phyloP scores from a whole-genome alignment of 192 early-diverging fungal genomes.

The Chytriomyces hyalinus region DNA sequence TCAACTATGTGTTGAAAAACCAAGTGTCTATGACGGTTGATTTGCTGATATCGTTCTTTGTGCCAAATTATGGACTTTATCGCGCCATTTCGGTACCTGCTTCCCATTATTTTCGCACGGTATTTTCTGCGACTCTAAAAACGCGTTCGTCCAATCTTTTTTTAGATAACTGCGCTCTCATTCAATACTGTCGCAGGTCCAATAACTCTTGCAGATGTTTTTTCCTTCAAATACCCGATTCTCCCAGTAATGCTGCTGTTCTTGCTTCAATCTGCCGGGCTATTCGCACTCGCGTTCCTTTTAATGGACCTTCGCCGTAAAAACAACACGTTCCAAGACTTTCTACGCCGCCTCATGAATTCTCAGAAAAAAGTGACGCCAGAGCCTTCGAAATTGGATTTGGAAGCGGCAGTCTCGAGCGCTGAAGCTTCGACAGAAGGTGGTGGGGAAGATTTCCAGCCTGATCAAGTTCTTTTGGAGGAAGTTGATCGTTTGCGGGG shows the following conservation, averaged over 20 bases:
- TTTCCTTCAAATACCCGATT: not conserved
- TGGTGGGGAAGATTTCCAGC: not conserved
- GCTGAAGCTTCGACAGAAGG: not conserved
- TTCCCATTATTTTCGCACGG: not conserved
- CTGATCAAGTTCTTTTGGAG: not conserved
- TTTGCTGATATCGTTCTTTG: not conserved
- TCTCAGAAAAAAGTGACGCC: not conserved
- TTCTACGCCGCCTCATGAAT: not conserved
- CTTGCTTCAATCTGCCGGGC: not conserved
- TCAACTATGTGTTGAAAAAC: not conserved
- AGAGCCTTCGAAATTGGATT: not conserved
- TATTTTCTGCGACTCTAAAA: not conserved
- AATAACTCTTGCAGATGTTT: not conserved
- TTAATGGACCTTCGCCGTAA: not conserved
- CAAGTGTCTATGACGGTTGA: not conserved
- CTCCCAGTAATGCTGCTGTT: constrained; percentile 3
- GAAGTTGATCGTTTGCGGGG: not conserved
- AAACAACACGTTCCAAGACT: constrained; percentile 12
- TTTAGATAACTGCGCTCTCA: not conserved
- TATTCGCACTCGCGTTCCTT: not conserved
- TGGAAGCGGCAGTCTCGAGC: constrained; percentile 1
- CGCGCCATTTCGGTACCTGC: not conserved
- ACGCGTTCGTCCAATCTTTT: not conserved
- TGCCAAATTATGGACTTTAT: constrained; percentile 2
- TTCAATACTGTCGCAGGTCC: not conserved